Evolutionary conservation across 306 rosid genomes (phyloP).

Genomic region (Vachellia collinsii): DNA sequence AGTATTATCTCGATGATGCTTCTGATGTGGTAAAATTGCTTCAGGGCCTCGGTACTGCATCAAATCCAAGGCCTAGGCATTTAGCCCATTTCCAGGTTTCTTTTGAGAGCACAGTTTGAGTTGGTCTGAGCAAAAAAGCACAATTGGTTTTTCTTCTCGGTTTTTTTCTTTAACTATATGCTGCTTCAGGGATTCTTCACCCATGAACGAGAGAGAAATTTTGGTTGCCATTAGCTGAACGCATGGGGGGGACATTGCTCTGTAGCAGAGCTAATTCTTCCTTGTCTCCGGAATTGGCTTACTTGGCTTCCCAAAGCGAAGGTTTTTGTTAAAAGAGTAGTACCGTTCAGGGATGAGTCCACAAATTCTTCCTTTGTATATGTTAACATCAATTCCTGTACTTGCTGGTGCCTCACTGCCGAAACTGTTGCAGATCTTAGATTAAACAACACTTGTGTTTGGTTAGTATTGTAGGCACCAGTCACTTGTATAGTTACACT

Average conservation of each 20-base stretch:
- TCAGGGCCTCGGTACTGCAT: constrained; percentile 69
- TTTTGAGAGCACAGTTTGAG: constrained; percentile 69
- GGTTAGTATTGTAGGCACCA: constrained; percentile 43
- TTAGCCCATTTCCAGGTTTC: constrained; percentile 70
- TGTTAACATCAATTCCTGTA: constrained; percentile 54
- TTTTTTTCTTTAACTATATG: constrained; percentile 9
- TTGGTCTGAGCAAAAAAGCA: constrained; percentile 27
- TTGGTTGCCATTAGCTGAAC: constrained; percentile 42
- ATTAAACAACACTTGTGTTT: constrained; percentile 41
- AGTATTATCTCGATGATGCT: constrained; percentile 74
- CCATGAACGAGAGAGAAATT: constrained; percentile 34
- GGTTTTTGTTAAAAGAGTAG: constrained; percentile 28
- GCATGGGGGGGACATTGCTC: constrained; percentile 33
- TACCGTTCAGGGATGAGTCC: constrained; percentile 45
- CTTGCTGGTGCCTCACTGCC: constrained; percentile 49
- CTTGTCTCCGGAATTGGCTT: constrained; percentile 39
- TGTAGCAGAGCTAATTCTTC: constrained; percentile 42
- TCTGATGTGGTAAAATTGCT: constrained; percentile 69
- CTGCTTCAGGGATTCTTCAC: constrained; percentile 39
- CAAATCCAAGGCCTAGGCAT: constrained; percentile 67
- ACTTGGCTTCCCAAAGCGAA: constrained; percentile 17
- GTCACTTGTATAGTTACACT: constrained; percentile 63
- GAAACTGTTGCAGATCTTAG: constrained; percentile 35
- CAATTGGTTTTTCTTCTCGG: constrained; percentile 12
- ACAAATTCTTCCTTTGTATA: constrained; percentile 55